Base-by-base conservation (phyloP, 495 filamentous ascomycete genomes). In the Monascus purpureus region DNA sequence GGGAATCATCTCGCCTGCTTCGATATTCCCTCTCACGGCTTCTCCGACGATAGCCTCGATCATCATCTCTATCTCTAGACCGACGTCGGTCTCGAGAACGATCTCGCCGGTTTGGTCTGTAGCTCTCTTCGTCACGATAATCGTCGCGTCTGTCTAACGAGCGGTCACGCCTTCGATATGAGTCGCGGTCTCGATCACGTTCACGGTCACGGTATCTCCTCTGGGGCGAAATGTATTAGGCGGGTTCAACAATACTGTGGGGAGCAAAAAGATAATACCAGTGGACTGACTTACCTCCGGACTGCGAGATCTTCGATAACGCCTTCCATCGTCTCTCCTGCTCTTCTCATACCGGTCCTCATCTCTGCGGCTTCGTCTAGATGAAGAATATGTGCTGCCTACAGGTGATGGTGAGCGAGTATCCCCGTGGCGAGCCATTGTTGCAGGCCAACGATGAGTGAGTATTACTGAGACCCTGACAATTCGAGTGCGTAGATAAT, bases 341-440 rank as follows among this genome's bases (percentile, higher is more conserved):
- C 54, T 64, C 51, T 65, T 63, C 40, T 82, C 75, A 57, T 71
- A 73, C 38, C 78, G 72, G 52, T 82, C 80, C 55, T 82, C 77
- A 53, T 84, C 78, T 68, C 77, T 74, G 50, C 76, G 79, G 45
- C 50, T 61, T 43, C 73, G 70, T 64, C 72, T 76, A 46, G 77
- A 77, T 47, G 77, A 75, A 59, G 77, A 78, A 58, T 70, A 73
- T 50, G 80, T 75, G 68, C 79, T 84, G 76, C 80, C 81, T 85
- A 79, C 77, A 79, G 81, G 81, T 74, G 81, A 84, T 82, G 81
- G 81, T 86, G 81, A 86, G 80, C 80, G 81, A 74, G 78, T 75
- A 75, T 84, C 79, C 75, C 72, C 79, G 71, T 73, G 81, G 68
- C 81, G 80, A 79, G 80, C 78, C 81, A 87, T 87, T 59, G 59